A percentile compares a stretch with the other conserved stretches of the same genome.
These are phyloP conservation scores for Ostreobium quekettii DNA, from an alignment of 139 green algal species.

Conservation along the genomic window DNA sequence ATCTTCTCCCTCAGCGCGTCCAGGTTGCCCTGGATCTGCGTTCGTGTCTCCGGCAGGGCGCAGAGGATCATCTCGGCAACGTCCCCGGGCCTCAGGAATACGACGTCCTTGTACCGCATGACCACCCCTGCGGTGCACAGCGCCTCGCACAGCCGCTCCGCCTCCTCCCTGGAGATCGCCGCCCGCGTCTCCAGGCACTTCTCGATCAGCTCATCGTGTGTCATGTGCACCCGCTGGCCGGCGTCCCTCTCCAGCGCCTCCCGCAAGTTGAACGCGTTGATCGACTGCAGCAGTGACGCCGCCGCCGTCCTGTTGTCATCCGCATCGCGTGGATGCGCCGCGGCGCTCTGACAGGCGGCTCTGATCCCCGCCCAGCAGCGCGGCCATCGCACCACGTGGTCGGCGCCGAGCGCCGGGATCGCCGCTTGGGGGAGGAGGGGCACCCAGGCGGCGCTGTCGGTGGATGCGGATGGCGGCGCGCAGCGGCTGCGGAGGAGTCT, in stretches of 20 bases:
- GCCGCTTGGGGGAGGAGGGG: too few species aligned
- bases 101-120: conserved; percentile 20
- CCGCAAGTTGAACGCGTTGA: not conserved
- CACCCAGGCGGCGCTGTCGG: too few species aligned
- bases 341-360: too few species aligned
- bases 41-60: conserved; percentile 23
- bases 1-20: conserved; percentile 19
- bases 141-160: conserved; percentile 24
- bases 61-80: conserved; percentile 21
- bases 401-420: too few species aligned
- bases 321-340: too few species aligned
- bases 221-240: not conserved
- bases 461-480: too few species aligned
- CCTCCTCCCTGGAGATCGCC: conserved; percentile 17
- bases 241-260: not conserved
- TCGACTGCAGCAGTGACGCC: not conserved
- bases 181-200: not conserved
- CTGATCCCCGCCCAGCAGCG: too few species aligned
- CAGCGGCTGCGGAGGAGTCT: too few species aligned
- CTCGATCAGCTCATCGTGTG: not conserved
- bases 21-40: conserved; percentile 17
- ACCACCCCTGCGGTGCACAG: conserved; percentile 27
- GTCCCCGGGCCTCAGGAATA: conserved; percentile 29
- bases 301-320: too few species aligned
- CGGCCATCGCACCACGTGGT: too few species aligned